Percentiles rank a stretch among this genome's conserved stretches.
phyloP scores from a whole-genome alignment of 352 stramenopile genomes.

The Salisapilia sapeloensis region DNA sequence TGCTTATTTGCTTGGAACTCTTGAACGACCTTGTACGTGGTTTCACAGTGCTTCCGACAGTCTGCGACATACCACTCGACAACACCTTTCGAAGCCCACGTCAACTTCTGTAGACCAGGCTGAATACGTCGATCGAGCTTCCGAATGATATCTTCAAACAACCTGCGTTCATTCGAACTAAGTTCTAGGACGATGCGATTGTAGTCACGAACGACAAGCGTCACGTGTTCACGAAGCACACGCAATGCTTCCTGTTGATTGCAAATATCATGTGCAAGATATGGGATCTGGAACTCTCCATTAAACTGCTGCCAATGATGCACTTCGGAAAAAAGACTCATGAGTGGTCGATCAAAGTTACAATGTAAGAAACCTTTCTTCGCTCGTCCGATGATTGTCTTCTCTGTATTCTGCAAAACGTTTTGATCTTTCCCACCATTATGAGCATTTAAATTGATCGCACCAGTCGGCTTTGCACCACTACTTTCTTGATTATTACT shows the following conservation, averaged over 20 bases:
- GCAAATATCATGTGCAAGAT: constrained; percentile 90
- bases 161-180: constrained; percentile 69
- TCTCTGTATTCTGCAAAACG: constrained; percentile 56
- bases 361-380: constrained; percentile 83
- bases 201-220: constrained; percentile 91
- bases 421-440: constrained; percentile 29
- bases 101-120: constrained; percentile 86
- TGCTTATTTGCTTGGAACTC: constrained; percentile 85
- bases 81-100: constrained; percentile 85
- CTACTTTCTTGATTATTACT: constrained; percentile 6
- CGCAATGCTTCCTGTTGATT: constrained; percentile 88
- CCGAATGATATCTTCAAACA: constrained; percentile 92
- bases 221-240: constrained; percentile 85
- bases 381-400: constrained; percentile 55
- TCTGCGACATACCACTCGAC: constrained; percentile 87
- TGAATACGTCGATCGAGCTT: constrained; percentile 87
- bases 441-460: constrained; percentile 16
- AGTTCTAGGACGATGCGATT: constrained; percentile 90
- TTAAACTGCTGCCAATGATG: constrained; percentile 86
- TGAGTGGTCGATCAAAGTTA: constrained; percentile 88
- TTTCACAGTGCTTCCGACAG: constrained; percentile 79
- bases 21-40: constrained; percentile 77
- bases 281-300: constrained; percentile 88
- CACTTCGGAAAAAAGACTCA: constrained; percentile 88
- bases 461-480: constrained; percentile 1